Evolutionary conservation across 1,284 basidiomycete genomes (phyloP), one percentile per base, ranked within the genome.

Genomic region (Ceratobasidium sp.): DNA sequence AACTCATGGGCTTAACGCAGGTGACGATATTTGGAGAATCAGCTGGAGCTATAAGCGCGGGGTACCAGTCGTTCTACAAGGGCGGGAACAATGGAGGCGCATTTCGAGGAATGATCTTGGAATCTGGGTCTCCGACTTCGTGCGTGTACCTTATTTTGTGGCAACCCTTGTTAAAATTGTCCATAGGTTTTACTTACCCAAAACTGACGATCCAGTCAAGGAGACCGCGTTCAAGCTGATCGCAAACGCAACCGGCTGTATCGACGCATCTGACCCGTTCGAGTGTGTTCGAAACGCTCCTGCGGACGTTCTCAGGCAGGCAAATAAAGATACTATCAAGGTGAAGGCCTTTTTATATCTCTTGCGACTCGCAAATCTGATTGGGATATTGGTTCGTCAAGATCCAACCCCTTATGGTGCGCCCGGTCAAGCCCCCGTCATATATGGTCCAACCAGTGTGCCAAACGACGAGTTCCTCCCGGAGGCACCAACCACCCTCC

Each of bases 21-120:
- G 77, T 78, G 24, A 76, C 69, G 19, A 72, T 76, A 9, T 54
- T 60, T 67, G 81, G 81, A 22, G 80, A 81, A 67, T 79, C 78
- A 15, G 81, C 81, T 11, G 82, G 82, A 9, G 74, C 76, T 3
- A 74, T 78, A 53, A 76, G 77, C 60, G 77, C 77, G 48, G 59
- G 72, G n/a, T 60, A 72, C 9, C 77, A 79, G 71, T 57, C 78
- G 41, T 74, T 77, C 45, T 62, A 77, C 72, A 76, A 79, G 73
- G 71, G 69, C 1, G 77, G 76, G 1, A 51, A 75, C 7, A 67
- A 57, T 54, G 63, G 24, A 4, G 67, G 67, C 15, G 53, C 31
- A 11, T 78, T 78, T 48, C 33, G 76, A 4, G 77, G 59, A 7
- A 75, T 75, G 31, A 77, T 77, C 29, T 33, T 76, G 57, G 33